Evolutionary conservation across 2,329 filamentous ascomycete genomes (phyloP).

Genomic region (Phaeosphaeriaceae sp.): DNA sequence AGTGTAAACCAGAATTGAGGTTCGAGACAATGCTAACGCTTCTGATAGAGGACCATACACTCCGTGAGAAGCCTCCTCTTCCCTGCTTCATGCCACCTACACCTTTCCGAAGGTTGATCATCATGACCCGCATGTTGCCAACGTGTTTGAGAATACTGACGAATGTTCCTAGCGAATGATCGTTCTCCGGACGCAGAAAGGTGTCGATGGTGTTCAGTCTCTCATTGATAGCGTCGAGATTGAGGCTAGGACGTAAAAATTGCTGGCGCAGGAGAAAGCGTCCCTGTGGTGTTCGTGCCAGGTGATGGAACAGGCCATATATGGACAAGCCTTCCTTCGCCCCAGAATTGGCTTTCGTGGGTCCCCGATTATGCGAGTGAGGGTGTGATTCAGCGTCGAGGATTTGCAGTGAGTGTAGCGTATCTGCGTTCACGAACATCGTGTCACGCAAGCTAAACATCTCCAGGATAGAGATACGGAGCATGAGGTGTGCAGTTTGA

Average conservation of each 20-base stretch:
- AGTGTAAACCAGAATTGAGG: background rate
- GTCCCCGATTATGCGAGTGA: conserved; percentile 78
- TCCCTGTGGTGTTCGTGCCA: conserved; percentile 82
- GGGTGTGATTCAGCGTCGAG: conserved; percentile 84
- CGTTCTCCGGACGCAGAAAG: conserved; percentile 74
- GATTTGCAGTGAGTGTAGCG: conserved; percentile 83
- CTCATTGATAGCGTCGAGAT: conserved; percentile 72
- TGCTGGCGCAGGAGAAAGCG: conserved; percentile 76
- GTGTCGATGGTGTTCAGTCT: conserved; percentile 74
- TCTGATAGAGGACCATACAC: conserved; percentile 76
- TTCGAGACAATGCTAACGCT: conserved; percentile 47
- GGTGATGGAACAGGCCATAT: conserved; percentile 79
- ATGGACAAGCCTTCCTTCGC: conserved; percentile 84
- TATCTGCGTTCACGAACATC: conserved; percentile 83
- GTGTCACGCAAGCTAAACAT: conserved; percentile 75
- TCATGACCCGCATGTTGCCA: conserved; percentile 75
- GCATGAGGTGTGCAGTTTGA: conserved; percentile 60
- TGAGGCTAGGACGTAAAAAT: conserved; percentile 79
- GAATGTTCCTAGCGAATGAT: conserved; percentile 62
- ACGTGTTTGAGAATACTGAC: conserved; percentile 71
- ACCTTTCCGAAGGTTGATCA: conserved; percentile 79
- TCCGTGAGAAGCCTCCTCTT: conserved; percentile 66
- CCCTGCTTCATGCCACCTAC: conserved; percentile 64
- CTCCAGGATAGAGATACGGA: conserved; percentile 70
- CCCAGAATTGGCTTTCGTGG: conserved; percentile 66